Percentiles rank a stretch among this genome's conserved stretches.
phyloP scores from a whole-genome alignment of 2,329 filamentous ascomycete genomes.

The Aspergillus costaricaensis region DNA sequence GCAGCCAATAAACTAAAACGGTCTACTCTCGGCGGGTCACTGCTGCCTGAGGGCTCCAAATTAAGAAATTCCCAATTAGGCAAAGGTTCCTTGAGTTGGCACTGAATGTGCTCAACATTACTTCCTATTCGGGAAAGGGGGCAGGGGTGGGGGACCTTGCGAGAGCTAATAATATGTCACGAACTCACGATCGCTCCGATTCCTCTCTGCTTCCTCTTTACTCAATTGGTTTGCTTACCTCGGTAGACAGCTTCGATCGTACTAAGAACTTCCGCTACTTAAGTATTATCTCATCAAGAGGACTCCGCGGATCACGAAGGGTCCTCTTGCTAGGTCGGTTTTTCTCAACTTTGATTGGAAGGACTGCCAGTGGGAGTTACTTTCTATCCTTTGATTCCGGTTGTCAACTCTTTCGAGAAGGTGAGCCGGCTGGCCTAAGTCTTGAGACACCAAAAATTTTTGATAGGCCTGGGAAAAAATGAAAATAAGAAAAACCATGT shows the following conservation, averaged over 20 bases:
- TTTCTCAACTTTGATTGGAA: background rate
- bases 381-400: background rate
- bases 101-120: conserved; percentile 7
- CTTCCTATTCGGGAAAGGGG: conserved; percentile 13
- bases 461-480: too few relatives aligned
- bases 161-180: conserved; percentile 19
- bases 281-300: background rate
- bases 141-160: conserved; percentile 5
- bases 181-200: conserved; percentile 14
- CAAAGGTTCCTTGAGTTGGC: conserved; percentile 11
- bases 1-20: background rate
- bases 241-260: background rate
- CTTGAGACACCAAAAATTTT: background rate
- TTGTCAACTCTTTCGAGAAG: background rate
- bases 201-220: background rate
- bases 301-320: background rate
- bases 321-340: background rate
- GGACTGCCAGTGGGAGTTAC: background rate
- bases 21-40: background rate
- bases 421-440: background rate
- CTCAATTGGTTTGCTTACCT: background rate
- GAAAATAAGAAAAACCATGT: too few relatives aligned
- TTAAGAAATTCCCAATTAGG: conserved; percentile 12
- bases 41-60: conserved; percentile 19
- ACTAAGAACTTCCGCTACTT: background rate